Evolutionary conservation across 495 filamentous ascomycete genomes (phyloP).

Genomic region (Tuber magnatum): DNA sequence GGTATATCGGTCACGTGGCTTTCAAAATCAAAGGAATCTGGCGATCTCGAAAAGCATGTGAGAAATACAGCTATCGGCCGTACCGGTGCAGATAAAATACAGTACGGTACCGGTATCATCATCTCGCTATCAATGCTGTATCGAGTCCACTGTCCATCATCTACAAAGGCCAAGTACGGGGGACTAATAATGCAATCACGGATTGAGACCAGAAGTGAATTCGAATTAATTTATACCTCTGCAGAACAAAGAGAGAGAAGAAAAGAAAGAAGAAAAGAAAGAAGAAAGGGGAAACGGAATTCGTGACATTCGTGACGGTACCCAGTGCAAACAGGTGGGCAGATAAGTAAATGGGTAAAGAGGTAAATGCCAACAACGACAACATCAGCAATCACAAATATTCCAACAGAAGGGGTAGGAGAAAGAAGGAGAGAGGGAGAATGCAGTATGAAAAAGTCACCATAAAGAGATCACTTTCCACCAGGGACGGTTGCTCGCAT

Average conservation of each 20-base stretch:
- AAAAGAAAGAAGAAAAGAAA: neutral
- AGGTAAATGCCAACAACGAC: neutral
- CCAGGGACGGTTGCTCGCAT: constrained; percentile 1
- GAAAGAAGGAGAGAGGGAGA: neutral
- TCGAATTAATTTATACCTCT: neutral
- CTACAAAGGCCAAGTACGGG: neutral
- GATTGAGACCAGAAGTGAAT: too few relatives aligned
- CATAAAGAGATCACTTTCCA: constrained; percentile 13
- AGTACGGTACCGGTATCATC: too few relatives aligned
- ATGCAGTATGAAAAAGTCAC: neutral
- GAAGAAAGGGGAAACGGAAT: neutral
- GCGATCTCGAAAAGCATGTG: too few relatives aligned
- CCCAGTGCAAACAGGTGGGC: neutral
- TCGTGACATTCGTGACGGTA: neutral
- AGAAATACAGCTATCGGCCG: too few relatives aligned
- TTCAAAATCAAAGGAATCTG: too few relatives aligned
- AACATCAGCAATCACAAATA: neutral
- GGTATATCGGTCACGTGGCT: too few relatives aligned
- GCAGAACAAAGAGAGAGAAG: neutral
- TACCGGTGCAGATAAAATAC: too few relatives aligned
- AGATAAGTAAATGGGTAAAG: neutral
- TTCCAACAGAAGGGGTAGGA: neutral
- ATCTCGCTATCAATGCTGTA: too few relatives aligned
- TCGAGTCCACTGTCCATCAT: neutral
- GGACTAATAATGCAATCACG: neutral